Conservation (phyloP, 192 early-diverging fungal species). For the Gigaspora rosea region DNA sequence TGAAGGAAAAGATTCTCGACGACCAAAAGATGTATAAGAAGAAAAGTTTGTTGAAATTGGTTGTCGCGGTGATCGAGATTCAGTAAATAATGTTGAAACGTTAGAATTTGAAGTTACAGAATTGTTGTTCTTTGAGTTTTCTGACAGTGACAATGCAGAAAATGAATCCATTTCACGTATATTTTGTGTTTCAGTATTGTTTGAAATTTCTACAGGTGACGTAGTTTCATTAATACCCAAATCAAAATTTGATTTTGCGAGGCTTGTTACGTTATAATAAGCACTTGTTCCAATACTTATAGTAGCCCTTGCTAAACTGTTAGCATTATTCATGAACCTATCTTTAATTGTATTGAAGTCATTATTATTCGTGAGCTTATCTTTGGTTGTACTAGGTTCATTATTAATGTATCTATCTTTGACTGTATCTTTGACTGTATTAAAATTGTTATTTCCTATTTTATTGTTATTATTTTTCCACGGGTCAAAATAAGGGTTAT, state of each 20-base stretch:
- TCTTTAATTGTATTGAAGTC: too few relatives aligned
- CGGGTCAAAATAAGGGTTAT: neutral
- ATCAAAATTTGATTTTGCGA: neutral
- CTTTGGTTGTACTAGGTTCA: too few relatives aligned
- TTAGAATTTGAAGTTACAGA: neutral
- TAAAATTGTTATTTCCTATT: too few relatives aligned
- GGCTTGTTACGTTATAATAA: neutral
- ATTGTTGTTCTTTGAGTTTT: neutral
- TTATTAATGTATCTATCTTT: too few relatives aligned
- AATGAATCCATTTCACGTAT: slow-evolving; percentile 17
- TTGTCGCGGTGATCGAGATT: neutral
- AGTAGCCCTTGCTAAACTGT: too few relatives aligned
- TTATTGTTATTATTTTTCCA: neutral
- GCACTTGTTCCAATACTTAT: neutral
- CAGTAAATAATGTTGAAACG: too few relatives aligned
- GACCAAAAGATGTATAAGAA: neutral
- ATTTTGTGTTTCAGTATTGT: neutral
- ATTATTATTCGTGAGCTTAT: too few relatives aligned
- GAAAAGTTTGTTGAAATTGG: neutral
- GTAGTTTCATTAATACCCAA: neutral
- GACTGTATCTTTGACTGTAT: too few relatives aligned
- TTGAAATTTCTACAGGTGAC: neutral
- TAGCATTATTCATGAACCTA: too few relatives aligned
- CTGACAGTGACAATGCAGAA: neutral
- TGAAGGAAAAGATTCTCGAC: neutral